These are phyloP conservation scores for Apiotrichum veenhuisii DNA, from an alignment of 1,284 basidiomycete species.

Conservation along the genomic window DNA sequence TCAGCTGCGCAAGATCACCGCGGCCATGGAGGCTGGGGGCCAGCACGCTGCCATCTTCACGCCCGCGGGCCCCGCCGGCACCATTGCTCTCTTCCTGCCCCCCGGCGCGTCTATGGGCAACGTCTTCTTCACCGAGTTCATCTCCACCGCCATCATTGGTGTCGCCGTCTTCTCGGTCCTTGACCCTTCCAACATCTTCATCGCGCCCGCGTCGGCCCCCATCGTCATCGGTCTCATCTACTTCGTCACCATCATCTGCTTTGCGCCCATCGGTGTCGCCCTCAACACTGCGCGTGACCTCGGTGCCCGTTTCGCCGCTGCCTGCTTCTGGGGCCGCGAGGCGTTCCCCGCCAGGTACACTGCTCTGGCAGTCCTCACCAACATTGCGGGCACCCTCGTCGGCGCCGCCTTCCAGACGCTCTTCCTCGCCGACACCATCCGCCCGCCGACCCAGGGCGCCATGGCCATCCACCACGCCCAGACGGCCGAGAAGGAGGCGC, in stretches of 20 bases:
- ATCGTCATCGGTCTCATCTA: conserved; percentile 10
- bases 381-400: conserved; percentile 9
- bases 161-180: conserved; percentile 12
- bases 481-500: conserved; percentile 1
- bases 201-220: conserved; percentile 4
- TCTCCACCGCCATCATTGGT: conserved; percentile 3
- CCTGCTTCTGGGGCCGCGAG: conserved; percentile 6
- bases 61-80: conserved; percentile 1
- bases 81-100: conserved; percentile 7
- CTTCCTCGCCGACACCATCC: conserved; percentile 15
- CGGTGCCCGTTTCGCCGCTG: conserved; percentile 15
- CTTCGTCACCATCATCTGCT: conserved; percentile 9
- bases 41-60: conserved; percentile 3
- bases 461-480: conserved; percentile 1
- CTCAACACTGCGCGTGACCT: conserved; percentile 21
- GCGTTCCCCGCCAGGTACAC: conserved; percentile 12
- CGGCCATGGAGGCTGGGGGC: conserved; percentile 5
- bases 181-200: conserved; percentile 20
- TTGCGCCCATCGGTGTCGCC: conserved; percentile 10
- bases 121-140: conserved; percentile 16
- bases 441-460: conserved; percentile 3
- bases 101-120: conserved; percentile 3
- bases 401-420: conserved; percentile 15
- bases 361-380: conserved; percentile 9
- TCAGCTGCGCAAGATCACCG: not conserved